Base-by-base conservation (phyloP, 495 filamentous ascomycete species). In the Coniosporium apollinis region DNA sequence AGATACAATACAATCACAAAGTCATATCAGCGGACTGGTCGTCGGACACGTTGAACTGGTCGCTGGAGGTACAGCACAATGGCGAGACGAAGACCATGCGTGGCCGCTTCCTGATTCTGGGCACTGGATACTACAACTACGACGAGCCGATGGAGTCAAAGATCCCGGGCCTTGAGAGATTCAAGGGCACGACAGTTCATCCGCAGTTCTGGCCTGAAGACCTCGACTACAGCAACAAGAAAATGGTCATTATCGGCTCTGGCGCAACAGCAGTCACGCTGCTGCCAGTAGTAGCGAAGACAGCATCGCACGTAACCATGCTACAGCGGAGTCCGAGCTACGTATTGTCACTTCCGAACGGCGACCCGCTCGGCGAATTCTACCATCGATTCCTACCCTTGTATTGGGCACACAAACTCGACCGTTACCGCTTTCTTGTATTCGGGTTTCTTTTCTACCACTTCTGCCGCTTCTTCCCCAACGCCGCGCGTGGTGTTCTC, bases 41-140 rank as follows among this genome's bases (percentile, higher is more conserved):
- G n/a, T 65, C 59, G 3, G 49, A 60, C 0, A 55, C 66, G 17
- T 64, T 76, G 40, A 48, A 37, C 30, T 89, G 82, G 82, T 66
- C 59, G 14, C 49, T 85, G 6, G 42, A 50, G 0, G 64, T 77
- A 6, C 62, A 70, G 5, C 50, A 52, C 5, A 58, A 69, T 17
- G 66, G 65, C 8, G 46, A 56, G 22, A 49, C 60, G 22, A 68
- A 57, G 21, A 52, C 50, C 5, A 48, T 67, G 40, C 65, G 52
- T 28, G 57, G 69, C 4, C 62, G 61, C 11, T 80, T 74, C 50
- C 30, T 81, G 25, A 56, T 82, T 35, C 51, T 69, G 36, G 67
- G 69, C 43, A 75, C 69, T 0, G 79, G 79, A 9, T 83, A 81
- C 52, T 77, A 74, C 45, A 66, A 74, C 49, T 80, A 82, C 56